Base-by-base conservation (phyloP, 768 basidiomycete species). In the Tephrocybe sp. region DNA sequence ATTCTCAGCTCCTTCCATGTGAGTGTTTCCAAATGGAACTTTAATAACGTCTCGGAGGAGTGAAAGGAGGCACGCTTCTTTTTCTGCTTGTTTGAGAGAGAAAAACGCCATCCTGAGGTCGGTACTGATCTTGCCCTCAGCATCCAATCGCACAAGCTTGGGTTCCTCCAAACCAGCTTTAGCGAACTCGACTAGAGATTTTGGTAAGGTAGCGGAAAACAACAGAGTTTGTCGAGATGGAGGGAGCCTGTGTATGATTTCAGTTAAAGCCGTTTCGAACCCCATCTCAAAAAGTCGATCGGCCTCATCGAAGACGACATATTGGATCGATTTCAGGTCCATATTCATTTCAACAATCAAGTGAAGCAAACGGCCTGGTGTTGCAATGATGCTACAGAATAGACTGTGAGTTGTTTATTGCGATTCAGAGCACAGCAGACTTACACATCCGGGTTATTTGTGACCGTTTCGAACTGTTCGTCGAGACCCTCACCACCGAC, bases 211-310 rank as follows among this genome's bases (percentile, higher is more conserved):
- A 1, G 97, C 97, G 0, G 95, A 98, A 68, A 98, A 98, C 4
- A 99, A 80, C 34, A 98, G 79, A 2, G 93, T 96, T 69, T 98
- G 97, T 26, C 97, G 85, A 12, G 84, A 80, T 0, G 84, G 53
- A 11, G 95, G 94, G 45, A 99, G 83, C 26, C 94, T 91, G 59
- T 87, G 81, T 12, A 99, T 74, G 58, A 98, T 95, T 69, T 98
- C 96, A 47, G 85, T 87, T 30, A 99, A 79, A 44, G 95, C 89
- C 2, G 86, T 84, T 60, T 92, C 90, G 68, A 99, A 99, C 24
- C 97, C 97, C 85, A 98, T 91, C 65, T 99, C 97, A 68, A 99
- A 99, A 10, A 99, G 82, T 28, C 97, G 88, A 68, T 99, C 97
- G 0, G 97, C 97, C 70, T 99, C 97, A 64, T 99, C 97, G 61